Percentiles rank a stretch among this genome's conserved stretches.
Conservation (phyloP, 2,329 filamentous ascomycete genomes). For the Venturia oleaginea region DNA sequence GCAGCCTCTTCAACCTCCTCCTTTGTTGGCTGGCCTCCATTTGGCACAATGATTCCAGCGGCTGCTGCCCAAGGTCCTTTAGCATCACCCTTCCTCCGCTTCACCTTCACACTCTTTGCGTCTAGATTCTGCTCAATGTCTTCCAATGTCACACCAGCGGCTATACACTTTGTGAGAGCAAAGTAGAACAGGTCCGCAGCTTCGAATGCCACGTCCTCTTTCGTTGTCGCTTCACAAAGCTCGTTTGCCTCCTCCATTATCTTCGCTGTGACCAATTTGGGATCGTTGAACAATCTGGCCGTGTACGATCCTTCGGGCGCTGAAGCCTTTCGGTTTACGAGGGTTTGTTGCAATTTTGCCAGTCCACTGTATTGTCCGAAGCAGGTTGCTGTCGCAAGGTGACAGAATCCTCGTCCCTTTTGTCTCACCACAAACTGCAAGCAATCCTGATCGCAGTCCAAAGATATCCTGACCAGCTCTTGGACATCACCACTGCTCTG, state of each 20-base stretch:
- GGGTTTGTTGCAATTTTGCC: constrained; percentile 75
- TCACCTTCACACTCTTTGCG: constrained; percentile 90
- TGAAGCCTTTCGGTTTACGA: constrained; percentile 69
- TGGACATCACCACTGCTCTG: constrained; percentile 91
- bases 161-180: constrained; percentile 79
- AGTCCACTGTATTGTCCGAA: constrained; percentile 80
- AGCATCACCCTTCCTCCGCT: constrained; percentile 83
- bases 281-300: constrained; percentile 81
- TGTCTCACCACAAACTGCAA: constrained; percentile 84
- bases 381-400: constrained; percentile 84
- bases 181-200: constrained; percentile 96
- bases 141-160: constrained; percentile 72
- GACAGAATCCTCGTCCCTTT: constrained; percentile 84
- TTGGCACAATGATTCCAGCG: constrained; percentile 27
- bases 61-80: constrained; percentile 89
- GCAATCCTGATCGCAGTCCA: constrained; percentile 92
- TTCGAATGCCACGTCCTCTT: constrained; percentile 83
- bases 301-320: constrained; percentile 91
- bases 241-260: constrained; percentile 98
- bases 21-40: constrained; percentile 21
- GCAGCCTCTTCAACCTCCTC: constrained; percentile 43
- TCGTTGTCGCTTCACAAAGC: constrained; percentile 74
- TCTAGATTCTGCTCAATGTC: constrained; percentile 91
- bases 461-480: constrained; percentile 70
- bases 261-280: constrained; percentile 83